Percentiles rank a stretch among this genome's conserved stretches.
These are phyloP conservation scores for Astragalus membranaceus DNA, from an alignment of 306 rosid species.

Conservation along the genomic window DNA sequence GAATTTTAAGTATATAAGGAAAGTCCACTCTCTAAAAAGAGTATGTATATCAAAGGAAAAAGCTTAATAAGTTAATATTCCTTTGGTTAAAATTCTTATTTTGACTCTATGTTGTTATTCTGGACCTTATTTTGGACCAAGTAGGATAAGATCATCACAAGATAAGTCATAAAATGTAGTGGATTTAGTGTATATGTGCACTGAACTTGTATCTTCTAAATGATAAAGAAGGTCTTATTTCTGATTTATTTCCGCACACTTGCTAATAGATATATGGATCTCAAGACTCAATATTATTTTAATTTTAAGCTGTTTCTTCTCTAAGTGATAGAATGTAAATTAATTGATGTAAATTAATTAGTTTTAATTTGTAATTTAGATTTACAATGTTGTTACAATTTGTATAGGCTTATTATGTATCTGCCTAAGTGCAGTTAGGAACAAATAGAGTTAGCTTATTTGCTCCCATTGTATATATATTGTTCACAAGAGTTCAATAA, in stretches of 20 bases:
- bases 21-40: slow-evolving; percentile 8
- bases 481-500: too few relatives aligned
- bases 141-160: slow-evolving; percentile 5
- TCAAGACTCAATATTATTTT: too few relatives aligned
- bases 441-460: too few relatives aligned
- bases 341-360: too few relatives aligned
- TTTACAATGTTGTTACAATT: too few relatives aligned
- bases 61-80: not conserved
- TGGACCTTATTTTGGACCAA: not conserved
- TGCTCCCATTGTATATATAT: too few relatives aligned
- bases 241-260: not conserved
- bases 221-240: not conserved
- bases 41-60: not conserved
- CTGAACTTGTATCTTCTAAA: not conserved
- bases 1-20: not conserved
- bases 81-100: not conserved
- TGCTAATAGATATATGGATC: not conserved
- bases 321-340: too few relatives aligned
- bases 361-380: too few relatives aligned
- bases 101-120: slow-evolving; percentile 20
- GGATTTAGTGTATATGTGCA: not conserved
- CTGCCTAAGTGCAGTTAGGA: too few relatives aligned
- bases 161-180: not conserved
- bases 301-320: too few relatives aligned
- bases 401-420: too few relatives aligned